phyloP scores from a whole-genome alignment of 1,139 yeast genomes.

The Candida neerlandica region DNA sequence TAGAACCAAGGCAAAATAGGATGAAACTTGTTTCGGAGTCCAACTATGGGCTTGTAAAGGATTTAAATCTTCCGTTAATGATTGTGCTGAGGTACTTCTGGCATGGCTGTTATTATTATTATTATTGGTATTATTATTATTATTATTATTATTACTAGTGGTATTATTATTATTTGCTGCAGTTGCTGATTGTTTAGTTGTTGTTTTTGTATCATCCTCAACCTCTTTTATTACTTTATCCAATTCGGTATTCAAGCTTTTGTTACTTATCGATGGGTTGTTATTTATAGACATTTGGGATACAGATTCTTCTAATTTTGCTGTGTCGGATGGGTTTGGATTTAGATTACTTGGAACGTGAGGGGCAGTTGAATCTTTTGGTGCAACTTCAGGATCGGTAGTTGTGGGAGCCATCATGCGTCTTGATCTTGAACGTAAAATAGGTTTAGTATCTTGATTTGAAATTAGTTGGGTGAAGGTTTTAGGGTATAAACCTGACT shows the following conservation, averaged over 20 bases:
- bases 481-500: constrained; percentile 88
- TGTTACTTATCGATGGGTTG: neutral
- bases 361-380: constrained; percentile 7
- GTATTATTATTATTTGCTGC: constrained; percentile 2
- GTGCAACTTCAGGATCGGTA: constrained; percentile 2
- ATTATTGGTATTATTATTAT: constrained; percentile 4
- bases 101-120: constrained; percentile 6
- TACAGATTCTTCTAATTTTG: constrained; percentile 9
- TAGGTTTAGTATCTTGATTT: constrained; percentile 21
- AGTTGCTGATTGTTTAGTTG: constrained; percentile 3
- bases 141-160: no score
- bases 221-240: constrained; percentile 83
- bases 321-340: constrained; percentile 4
- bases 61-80: constrained; percentile 40
- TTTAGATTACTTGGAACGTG: constrained; percentile 8
- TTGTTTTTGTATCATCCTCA: constrained; percentile 1
- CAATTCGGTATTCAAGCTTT: constrained; percentile 59
- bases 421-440: constrained; percentile 63
- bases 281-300: constrained; percentile 4
- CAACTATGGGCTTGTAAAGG: constrained; percentile 62
- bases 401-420: constrained; percentile 36
- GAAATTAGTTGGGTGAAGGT: constrained; percentile 64
- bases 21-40: constrained; percentile 85
- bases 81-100: constrained; percentile 12
- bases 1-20: constrained; percentile 63